Percentiles rank a stretch among this genome's conserved stretches.
Conservation (phyloP, 2,329 filamentous ascomycete genomes). For the Zasmidium angulare region DNA sequence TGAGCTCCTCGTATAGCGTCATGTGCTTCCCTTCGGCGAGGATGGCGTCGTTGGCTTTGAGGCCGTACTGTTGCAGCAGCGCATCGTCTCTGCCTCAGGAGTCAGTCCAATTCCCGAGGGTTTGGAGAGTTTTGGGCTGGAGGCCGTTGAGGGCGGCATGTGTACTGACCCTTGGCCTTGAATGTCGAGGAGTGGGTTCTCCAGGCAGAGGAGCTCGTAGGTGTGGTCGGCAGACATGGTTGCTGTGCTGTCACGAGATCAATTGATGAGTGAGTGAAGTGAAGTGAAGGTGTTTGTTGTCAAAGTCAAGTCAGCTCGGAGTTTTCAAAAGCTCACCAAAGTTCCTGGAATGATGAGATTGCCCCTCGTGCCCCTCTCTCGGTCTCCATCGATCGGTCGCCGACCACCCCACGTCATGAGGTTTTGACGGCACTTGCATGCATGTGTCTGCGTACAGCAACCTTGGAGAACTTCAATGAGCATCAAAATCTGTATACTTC, state of each 20-base stretch:
- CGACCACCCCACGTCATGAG: neutral
- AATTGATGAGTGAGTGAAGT: neutral
- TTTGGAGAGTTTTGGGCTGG: neutral
- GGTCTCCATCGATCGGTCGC: neutral
- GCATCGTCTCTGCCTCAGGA: constrained; percentile 64
- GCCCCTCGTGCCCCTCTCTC: no score
- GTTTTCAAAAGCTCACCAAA: neutral
- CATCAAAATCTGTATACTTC: neutral
- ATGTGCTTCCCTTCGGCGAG: constrained; percentile 91
- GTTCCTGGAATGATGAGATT: no score
- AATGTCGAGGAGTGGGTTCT: constrained; percentile 98
- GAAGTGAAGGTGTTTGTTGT: neutral
- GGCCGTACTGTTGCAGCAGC: constrained; percentile 85
- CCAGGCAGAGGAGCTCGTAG: constrained; percentile 86
- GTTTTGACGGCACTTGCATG: neutral
- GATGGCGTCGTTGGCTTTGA: constrained; percentile 97
- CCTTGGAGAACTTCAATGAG: no score
- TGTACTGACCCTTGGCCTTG: constrained; percentile 68
- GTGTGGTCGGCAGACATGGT: constrained; percentile 46
- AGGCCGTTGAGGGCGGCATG: constrained; percentile 13
- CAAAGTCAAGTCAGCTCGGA: neutral
- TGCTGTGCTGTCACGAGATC: constrained; percentile 1
- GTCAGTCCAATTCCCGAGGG: constrained; percentile 22
- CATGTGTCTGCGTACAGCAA: no score
- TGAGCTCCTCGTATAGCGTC: constrained; percentile 86